Base-by-base conservation (phyloP, 345 rosid species). In the Orychophragmus violaceus region DNA sequence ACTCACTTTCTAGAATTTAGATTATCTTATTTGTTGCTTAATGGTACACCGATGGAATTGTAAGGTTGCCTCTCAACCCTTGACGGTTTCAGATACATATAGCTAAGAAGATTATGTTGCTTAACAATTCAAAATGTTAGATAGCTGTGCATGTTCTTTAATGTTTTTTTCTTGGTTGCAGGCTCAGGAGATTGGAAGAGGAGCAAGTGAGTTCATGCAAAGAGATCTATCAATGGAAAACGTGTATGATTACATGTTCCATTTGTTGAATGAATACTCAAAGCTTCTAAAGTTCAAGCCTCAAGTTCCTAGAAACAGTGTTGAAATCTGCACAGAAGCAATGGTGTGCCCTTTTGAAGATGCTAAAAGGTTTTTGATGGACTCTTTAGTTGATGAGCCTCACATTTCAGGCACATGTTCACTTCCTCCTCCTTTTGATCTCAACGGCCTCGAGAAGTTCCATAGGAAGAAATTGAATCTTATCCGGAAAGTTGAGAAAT, bases 161-260 rank as follows among this genome's bases (percentile, higher is more conserved):
- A n/a, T n/a, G n/a, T n/a, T 23, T 14, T 66, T 3, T 46, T 14
- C 19, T 8, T 61, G 14, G 53, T 72, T 23, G 50, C 61, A 88
- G 92, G 93, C 90, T 39, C 80, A 76, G 3, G 86, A 72, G 17
- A 85, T 89, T 8, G 91, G 91, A 45, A 82, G 72, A 59, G 89
- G 64, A 7, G 86, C 85, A 13, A 84, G 87, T 55, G 69, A 70
- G 6, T 87, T 89, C 76, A 74, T 82, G 64, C 74, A 73, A 39
- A 81, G 82, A 54, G 82, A 83, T 22, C 22, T 87, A 64, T 87
- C 81, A 70, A 89, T 84, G 87, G 86, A 87, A 8, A 56, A 78
- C 53, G 85, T 85, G 13, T 85, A 87, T 30, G 94, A 83, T 52
- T 89, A 89, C 78, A 87, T 89, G 94, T 85, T 78, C 64, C 96